Evolutionary conservation across 495 filamentous ascomycete species (phyloP), one percentile per base, ranked within the genome.

Genomic region (Penicillium coprophilum): DNA sequence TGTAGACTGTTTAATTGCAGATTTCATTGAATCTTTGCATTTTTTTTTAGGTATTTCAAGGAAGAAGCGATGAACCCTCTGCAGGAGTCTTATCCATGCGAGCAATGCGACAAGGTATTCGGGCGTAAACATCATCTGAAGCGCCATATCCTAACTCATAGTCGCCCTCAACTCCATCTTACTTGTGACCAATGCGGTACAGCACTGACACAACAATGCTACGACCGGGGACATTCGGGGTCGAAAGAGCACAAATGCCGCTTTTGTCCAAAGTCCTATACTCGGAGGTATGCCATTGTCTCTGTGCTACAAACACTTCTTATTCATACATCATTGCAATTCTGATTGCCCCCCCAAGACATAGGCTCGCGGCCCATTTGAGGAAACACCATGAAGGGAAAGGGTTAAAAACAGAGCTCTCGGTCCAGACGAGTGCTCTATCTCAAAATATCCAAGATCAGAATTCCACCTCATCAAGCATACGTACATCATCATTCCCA

Each of bases 41-140:
- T 34, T 10, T 34, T 10, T 6, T 6, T 2, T 34, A 24, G 30
- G 46, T 19, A 17, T 17, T 49, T 23, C 30, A 36, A 30, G 27
- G 8, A 2, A 28, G 28, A 32, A 21, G 30, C 30, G 2, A 49
- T 49, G 46, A 6, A 34, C 9, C n/a, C 46, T 12, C 19, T 10
- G 17, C 30, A 23, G 30, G 46, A 49, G 17, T 13, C 17, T 49
- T 49, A 15, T 10, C 30, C 46, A 10, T 36, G 46, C 46, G 46
- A 49, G 10, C 46, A 49, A 49, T 49, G 46, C 30, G 30, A 49
- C 46, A 49, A 49, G 46, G 19, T 21, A 49, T 49, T 49, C 46
- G 12, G 46, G 19, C 46, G 17, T 48, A 48, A 48, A 32, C 46
- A 48, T 17, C 28, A 48, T 48, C 11, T 48, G 46, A 48, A 48